A percentile compares a stretch with the other conserved stretches of the same genome.
Evolutionary conservation across 108 stramenopile species (phyloP).

Genomic region (Bacterosira constricta): DNA sequence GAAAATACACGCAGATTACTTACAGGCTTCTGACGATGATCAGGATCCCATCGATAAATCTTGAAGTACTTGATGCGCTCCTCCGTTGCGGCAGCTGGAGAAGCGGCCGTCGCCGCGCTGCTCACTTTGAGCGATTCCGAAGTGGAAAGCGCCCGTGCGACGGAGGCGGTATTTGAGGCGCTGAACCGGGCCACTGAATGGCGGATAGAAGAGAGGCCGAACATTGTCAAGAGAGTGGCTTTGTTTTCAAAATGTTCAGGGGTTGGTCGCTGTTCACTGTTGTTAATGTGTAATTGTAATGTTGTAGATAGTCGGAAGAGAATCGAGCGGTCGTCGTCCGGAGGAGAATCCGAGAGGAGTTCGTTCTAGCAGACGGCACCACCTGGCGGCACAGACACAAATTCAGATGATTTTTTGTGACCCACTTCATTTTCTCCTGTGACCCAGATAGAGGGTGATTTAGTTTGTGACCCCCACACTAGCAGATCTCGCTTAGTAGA

Average conservation of each 20-base stretch:
- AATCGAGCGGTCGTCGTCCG: not conserved
- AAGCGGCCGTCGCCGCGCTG: constrained; percentile 12
- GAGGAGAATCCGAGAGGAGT: not conserved
- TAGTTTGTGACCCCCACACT: too few species aligned
- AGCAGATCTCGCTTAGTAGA: too few species aligned
- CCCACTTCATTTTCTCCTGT: too few species aligned
- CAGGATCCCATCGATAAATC: constrained; percentile 98
- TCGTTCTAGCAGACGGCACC: too few species aligned
- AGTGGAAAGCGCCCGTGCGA: constrained; percentile 17
- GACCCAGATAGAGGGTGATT: too few species aligned
- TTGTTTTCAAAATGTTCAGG: not conserved
- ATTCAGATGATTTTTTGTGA: too few species aligned
- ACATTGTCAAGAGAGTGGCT: not conserved
- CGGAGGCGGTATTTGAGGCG: not conserved
- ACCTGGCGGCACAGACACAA: too few species aligned
- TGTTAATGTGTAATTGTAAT: not conserved
- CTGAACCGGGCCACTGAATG: not conserved
- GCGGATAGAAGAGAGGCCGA: not conserved
- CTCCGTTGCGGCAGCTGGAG: constrained; percentile 22
- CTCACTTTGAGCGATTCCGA: constrained; percentile 59
- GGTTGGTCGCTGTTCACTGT: not conserved
- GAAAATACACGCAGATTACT: constrained; percentile 30
- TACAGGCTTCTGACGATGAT: constrained; percentile 87
- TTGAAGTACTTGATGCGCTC: constrained; percentile 95
- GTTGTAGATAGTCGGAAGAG: not conserved